These are phyloP conservation scores for Kwoniella newhampshirensis DNA, from an alignment of 768 basidiomycete species.

Conservation along the genomic window DNA sequence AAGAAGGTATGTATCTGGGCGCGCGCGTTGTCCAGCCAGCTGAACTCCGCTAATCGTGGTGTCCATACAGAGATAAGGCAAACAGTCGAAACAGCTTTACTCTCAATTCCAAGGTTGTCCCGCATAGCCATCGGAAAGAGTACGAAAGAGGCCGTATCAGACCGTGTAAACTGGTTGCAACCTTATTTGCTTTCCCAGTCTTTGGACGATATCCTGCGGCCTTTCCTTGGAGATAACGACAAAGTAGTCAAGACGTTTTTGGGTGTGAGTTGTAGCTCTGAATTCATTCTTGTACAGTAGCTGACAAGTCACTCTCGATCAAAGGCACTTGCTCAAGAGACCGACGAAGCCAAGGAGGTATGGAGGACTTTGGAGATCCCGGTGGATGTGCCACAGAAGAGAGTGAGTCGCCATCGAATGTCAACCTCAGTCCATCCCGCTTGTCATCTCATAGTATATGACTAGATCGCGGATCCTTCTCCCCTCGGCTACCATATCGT, in stretches of 20 bases:
- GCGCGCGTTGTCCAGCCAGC: not conserved
- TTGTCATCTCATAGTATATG: too few species aligned
- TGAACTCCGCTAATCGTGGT: not conserved
- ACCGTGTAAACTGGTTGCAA: constrained; percentile 18
- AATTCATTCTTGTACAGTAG: too few species aligned
- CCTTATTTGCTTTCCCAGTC: constrained; percentile 12
- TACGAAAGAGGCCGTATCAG: not conserved
- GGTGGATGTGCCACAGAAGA: constrained; percentile 78
- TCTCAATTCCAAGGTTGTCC: not conserved
- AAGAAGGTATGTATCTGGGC: constrained; percentile 64
- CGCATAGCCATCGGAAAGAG: not conserved
- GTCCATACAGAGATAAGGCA: constrained; percentile 9
- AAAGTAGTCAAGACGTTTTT: constrained; percentile 42
- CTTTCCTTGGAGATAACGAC: constrained; percentile 46
- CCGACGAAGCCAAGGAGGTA: constrained; percentile 20
- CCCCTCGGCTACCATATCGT: not conserved
- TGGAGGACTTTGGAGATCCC: constrained; percentile 81
- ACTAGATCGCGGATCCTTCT: too few species aligned
- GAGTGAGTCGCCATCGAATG: constrained; percentile 58
- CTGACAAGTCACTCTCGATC: too few species aligned
- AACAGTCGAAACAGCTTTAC: constrained; percentile 1
- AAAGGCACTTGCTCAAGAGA: not conserved
- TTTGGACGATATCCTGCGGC: constrained; percentile 10
- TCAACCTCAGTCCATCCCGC: too few species aligned
- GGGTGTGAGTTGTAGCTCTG: constrained; percentile 48